A percentile compares a stretch with the other conserved stretches of the same genome.
Conservation (phyloP, 2,329 filamentous ascomycete species). For the Daldinia sp. region DNA sequence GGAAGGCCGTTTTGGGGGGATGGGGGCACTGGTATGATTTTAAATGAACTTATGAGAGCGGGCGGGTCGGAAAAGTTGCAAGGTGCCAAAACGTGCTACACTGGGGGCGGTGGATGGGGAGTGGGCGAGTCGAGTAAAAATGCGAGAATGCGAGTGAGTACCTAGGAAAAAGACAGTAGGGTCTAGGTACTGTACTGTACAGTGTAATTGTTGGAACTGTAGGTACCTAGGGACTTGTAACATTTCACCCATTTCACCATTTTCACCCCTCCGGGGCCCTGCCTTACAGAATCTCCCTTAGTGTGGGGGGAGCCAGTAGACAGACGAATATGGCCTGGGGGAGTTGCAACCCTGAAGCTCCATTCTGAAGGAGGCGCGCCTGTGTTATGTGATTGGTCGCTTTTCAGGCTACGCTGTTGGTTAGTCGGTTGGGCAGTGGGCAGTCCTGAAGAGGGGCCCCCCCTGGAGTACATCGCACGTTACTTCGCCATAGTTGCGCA, state of each 20-base stretch:
- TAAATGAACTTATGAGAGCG: conserved; percentile 51
- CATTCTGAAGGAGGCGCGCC: conserved; percentile 38
- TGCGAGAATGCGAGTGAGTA: conserved; percentile 8
- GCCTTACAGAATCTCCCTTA: conserved; percentile 44
- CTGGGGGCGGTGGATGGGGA: conserved; percentile 35
- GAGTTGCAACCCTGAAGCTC: conserved; percentile 43
- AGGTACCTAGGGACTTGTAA: conserved; percentile 40
- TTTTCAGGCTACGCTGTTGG: conserved; percentile 28
- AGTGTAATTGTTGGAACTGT: conserved; percentile 39
- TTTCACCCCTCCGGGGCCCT: conserved; percentile 42
- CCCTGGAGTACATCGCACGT: conserved; percentile 19
- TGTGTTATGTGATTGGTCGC: conserved; percentile 36
- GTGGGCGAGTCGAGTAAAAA: conserved; percentile 4
- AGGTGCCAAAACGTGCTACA: conserved; percentile 43
- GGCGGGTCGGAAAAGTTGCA: conserved; percentile 47
- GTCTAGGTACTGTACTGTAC: conserved; percentile 35
- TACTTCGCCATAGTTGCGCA: conserved; percentile 12
- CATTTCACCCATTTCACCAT: conserved; percentile 28
- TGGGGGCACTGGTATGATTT: conserved; percentile 53
- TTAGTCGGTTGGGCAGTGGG: conserved; percentile 24
- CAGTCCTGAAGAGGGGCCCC: conserved; percentile 26
- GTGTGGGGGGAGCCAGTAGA: conserved; percentile 48
- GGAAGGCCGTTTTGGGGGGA: conserved; percentile 50
- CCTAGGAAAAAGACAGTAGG: background rate
- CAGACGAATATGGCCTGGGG: conserved; percentile 45